These are phyloP conservation scores for Halophytophthora polymorphica DNA, from an alignment of 352 stramenopile genomes.

Conservation along the genomic window DNA sequence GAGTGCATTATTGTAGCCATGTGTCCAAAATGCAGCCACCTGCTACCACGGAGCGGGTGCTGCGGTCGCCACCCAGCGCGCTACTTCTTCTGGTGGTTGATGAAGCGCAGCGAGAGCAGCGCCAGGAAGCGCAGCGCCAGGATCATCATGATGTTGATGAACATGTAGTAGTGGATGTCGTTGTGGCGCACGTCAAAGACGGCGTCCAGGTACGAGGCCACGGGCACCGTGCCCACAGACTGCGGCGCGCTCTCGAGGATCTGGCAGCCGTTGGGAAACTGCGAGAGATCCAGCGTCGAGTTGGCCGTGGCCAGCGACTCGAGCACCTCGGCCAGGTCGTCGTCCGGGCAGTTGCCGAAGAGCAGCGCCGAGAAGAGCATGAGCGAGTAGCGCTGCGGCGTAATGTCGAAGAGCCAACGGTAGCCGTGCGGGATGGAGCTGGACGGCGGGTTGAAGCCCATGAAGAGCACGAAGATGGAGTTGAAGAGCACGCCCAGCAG, in stretches of 20 bases:
- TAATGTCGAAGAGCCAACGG: slow-evolving; percentile 38
- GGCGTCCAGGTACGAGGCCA: slow-evolving; percentile 31
- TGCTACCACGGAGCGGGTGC: no score
- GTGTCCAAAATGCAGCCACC: no score
- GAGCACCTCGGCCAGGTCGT: slow-evolving; percentile 20
- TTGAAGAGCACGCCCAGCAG: slow-evolving; percentile 38
- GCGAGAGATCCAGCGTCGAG: slow-evolving; percentile 14
- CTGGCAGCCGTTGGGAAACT: slow-evolving; percentile 27
- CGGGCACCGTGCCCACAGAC: slow-evolving; percentile 18
- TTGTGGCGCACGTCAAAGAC: slow-evolving; percentile 35
- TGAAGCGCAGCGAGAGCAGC: slow-evolving; percentile 38
- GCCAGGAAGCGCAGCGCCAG: slow-evolving; percentile 37
- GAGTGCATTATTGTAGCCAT: no score
- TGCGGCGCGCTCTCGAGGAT: slow-evolving; percentile 23
- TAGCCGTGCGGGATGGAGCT: slow-evolving; percentile 27
- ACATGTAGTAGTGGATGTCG: slow-evolving; percentile 32
- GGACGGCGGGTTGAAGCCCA: slow-evolving; percentile 42
- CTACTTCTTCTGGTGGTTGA: slow-evolving; percentile 55
- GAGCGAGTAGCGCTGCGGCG: slow-evolving; percentile 30
- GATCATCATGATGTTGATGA: slow-evolving; percentile 32
- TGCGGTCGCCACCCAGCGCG: no score
- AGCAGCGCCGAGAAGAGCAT: slow-evolving; percentile 23
- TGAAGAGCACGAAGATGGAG: slow-evolving; percentile 52
- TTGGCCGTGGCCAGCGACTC: slow-evolving; percentile 12
- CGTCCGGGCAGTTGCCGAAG: slow-evolving; percentile 27